These are phyloP conservation scores for Cystobasidium tubakii DNA, from an alignment of 768 basidiomycete genomes.

Conservation along the genomic window DNA sequence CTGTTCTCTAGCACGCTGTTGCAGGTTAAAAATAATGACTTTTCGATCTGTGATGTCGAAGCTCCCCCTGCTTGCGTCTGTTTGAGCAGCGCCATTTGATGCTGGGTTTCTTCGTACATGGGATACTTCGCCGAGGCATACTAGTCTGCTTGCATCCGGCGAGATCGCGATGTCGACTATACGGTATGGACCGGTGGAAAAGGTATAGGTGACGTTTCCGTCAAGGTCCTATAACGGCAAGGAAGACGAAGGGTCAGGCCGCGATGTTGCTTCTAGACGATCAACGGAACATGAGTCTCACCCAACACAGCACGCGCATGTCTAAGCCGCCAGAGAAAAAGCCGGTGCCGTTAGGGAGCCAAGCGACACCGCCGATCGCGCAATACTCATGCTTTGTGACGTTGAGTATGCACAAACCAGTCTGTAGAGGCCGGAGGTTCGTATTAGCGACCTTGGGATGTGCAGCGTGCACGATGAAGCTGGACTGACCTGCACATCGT, in stretches of 20 bases:
- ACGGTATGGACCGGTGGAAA: slow-evolving; percentile 67
- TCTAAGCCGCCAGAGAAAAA: slow-evolving; percentile 87
- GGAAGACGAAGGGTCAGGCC: slow-evolving; percentile 3
- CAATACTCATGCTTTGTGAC: slow-evolving; percentile 68
- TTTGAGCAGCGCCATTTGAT: slow-evolving; percentile 35
- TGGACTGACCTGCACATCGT: slow-evolving; percentile 70
- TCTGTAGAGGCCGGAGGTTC: slow-evolving; percentile 53
- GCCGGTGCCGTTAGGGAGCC: slow-evolving; percentile 80
- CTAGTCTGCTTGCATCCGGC: slow-evolving; percentile 72
- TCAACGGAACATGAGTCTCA: slow-evolving; percentile 47
- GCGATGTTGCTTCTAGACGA: slow-evolving; percentile 5
- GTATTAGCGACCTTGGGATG: neutral
- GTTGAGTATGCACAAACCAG: slow-evolving; percentile 61
- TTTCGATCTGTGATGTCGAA: slow-evolving; percentile 50
- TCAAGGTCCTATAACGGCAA: slow-evolving; percentile 59
- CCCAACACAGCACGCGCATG: slow-evolving; percentile 76
- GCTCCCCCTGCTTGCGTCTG: slow-evolving; percentile 21
- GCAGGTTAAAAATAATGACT: slow-evolving; percentile 71
- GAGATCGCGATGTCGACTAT: slow-evolving; percentile 80
- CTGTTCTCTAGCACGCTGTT: slow-evolving; percentile 63
- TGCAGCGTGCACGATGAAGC: neutral
- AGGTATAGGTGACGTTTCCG: slow-evolving; percentile 66
- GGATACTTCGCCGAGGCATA: slow-evolving; percentile 62
- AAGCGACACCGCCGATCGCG: slow-evolving; percentile 75
- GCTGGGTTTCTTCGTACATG: slow-evolving; percentile 40